phyloP scores from a whole-genome alignment of 495 filamentous ascomycete species.

The Sabuloglossum arenarium region DNA sequence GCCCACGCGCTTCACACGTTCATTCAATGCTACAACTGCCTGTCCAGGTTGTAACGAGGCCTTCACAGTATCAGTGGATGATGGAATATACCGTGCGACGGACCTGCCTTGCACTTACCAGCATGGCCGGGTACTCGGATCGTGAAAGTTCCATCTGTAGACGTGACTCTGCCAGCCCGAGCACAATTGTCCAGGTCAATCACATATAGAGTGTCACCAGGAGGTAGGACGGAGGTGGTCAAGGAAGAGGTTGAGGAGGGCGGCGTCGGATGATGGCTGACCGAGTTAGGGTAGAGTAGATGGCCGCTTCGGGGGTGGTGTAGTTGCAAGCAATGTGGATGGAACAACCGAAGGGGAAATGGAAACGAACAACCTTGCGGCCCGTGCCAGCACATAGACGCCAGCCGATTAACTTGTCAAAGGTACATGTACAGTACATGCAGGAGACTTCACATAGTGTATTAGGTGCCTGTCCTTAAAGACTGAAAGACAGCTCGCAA shows the following conservation, averaged over 20 bases:
- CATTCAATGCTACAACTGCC: conserved; percentile 65
- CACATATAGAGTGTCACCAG: conserved; percentile 6
- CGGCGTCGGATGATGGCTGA: background rate
- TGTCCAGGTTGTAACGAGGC: conserved; percentile 64
- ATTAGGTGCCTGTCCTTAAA: background rate
- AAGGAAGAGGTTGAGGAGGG: background rate
- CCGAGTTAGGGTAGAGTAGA: background rate
- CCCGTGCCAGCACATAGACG: background rate
- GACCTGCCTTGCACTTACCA: conserved; percentile 38
- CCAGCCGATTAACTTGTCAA: background rate
- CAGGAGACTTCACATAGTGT: background rate
- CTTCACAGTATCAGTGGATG: conserved; percentile 23
- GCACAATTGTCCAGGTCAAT: conserved; percentile 3
- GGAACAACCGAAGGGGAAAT: background rate
- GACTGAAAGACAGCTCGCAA: background rate
- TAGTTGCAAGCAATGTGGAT: background rate
- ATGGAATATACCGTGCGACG: conserved; percentile 2
- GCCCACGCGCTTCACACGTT: conserved; percentile 71
- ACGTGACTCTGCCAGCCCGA: background rate
- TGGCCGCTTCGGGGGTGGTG: background rate
- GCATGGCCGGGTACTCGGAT: conserved; percentile 85
- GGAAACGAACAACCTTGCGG: conserved; percentile 1
- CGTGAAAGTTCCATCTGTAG: conserved; percentile 54
- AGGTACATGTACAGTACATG: background rate
- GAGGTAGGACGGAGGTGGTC: background rate